These are phyloP conservation scores for Euphorbia peplus DNA, from an alignment of 345 rosid species.

Conservation along the genomic window DNA sequence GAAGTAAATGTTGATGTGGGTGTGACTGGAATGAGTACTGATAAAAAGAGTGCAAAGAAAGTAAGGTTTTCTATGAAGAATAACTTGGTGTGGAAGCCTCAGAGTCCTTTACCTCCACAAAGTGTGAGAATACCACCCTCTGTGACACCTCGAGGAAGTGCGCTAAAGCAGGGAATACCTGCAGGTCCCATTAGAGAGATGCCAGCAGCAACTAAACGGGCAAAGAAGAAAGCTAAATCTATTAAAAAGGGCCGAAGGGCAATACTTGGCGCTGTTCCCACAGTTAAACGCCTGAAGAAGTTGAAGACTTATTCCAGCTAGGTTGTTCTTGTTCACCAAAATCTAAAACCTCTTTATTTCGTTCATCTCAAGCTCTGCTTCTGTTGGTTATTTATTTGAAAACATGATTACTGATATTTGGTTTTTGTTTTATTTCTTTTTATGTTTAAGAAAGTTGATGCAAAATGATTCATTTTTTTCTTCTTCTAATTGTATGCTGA, in stretches of 20 bases:
- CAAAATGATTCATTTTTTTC: slow-evolving; percentile 2
- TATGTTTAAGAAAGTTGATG: background rate
- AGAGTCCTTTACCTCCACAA: slow-evolving; percentile 88
- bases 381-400: slow-evolving; percentile 1
- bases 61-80: slow-evolving; percentile 85
- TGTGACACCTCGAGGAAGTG: slow-evolving; percentile 95
- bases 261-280: slow-evolving; percentile 39
- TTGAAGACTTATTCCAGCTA: slow-evolving; percentile 36
- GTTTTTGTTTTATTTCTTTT: background rate
- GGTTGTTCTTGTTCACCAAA: background rate
- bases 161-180: slow-evolving; percentile 82
- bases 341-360: background rate
- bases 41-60: slow-evolving; percentile 76
- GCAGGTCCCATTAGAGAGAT: slow-evolving; percentile 82
- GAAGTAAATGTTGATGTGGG: slow-evolving; percentile 40
- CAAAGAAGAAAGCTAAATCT: slow-evolving; percentile 52
- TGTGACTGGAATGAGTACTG: slow-evolving; percentile 39
- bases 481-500: background rate
- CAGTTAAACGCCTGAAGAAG: slow-evolving; percentile 54
- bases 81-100: slow-evolving; percentile 97
- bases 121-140: slow-evolving; percentile 90
- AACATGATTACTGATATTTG: background rate
- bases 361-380: background rate
- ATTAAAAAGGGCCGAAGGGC: slow-evolving; percentile 47
- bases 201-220: slow-evolving; percentile 46